Evolutionary conservation across 176 grass and related monocot genomes (phyloP).

Genomic region (Otatea glauca): DNA sequence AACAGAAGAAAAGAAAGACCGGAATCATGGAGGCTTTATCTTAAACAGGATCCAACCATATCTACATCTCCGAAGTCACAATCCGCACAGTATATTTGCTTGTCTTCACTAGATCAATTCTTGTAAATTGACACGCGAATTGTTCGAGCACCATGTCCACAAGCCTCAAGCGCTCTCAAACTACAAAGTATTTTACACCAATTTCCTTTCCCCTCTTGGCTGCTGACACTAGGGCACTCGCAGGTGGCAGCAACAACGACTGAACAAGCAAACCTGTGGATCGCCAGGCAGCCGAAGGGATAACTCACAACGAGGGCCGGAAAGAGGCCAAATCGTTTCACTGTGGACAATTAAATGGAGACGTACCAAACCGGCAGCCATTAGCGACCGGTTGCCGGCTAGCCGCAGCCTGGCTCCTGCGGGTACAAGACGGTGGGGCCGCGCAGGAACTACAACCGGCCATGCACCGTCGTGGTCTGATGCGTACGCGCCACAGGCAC

Average conservation of each 20-base stretch:
- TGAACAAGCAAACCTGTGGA: not conserved
- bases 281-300: not conserved
- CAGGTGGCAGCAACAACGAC: not conserved
- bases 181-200: not conserved
- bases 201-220: not conserved
- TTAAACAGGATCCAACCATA: not conserved
- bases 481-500: conserved; percentile 47
- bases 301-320: not conserved
- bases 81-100: conserved; percentile 1
- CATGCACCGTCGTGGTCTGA: conserved; percentile 23
- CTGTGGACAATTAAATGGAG: not conserved
- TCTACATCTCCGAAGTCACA: not conserved
- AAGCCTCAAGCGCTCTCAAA: not conserved
- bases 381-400: conserved; percentile 4
- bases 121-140: not conserved
- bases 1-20: no score
- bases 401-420: conserved; percentile 34
- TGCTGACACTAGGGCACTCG: not conserved
- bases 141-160: not conserved
- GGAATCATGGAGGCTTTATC: not conserved
- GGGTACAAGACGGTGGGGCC: conserved; percentile 18
- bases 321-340: conserved; percentile 1
- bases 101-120: not conserved
- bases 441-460: not conserved
- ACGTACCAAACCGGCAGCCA: conserved; percentile 8